A percentile compares a stretch with the other conserved stretches of the same genome.
These are phyloP conservation scores for Bruguiera parviflora DNA, from an alignment of 345 rosid species.

Conservation along the genomic window DNA sequence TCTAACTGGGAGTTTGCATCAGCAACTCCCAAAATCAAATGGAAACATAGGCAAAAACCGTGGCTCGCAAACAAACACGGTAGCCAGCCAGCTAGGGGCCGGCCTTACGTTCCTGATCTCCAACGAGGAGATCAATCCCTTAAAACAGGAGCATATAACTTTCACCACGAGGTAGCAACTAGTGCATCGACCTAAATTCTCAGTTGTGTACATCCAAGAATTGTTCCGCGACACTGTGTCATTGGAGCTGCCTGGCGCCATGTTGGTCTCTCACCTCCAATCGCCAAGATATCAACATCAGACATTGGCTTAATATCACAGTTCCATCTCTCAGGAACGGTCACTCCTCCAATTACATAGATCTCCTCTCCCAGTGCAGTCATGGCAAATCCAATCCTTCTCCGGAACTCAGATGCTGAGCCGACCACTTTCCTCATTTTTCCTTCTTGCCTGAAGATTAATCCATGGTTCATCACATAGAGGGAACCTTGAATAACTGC, in stretches of 20 bases:
- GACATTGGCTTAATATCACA: constrained; percentile 77
- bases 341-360: constrained; percentile 81
- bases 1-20: background rate
- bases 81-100: too few species aligned
- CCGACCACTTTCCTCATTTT: constrained; percentile 50
- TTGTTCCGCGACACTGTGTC: constrained; percentile 80
- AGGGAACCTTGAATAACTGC: constrained; percentile 63
- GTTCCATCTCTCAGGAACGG: constrained; percentile 79
- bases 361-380: constrained; percentile 68
- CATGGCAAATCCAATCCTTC: constrained; percentile 82
- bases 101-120: constrained; percentile 23
- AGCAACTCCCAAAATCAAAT: background rate
- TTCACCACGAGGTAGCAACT: constrained; percentile 17
- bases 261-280: constrained; percentile 64
- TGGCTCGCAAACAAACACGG: constrained; percentile 21
- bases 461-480: constrained; percentile 67
- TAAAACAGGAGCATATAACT: constrained; percentile 18
- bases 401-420: constrained; percentile 80
- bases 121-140: constrained; percentile 20
- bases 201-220: constrained; percentile 74
- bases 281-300: constrained; percentile 56
- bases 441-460: constrained; percentile 58
- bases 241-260: constrained; percentile 80
- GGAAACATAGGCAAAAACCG: constrained; percentile 11
- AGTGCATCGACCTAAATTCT: constrained; percentile 43